A percentile compares a stretch with the other conserved stretches of the same genome.
These are phyloP conservation scores for Candida verbasci DNA, from an alignment of 805 yeast genomes.

Conservation along the genomic window DNA sequence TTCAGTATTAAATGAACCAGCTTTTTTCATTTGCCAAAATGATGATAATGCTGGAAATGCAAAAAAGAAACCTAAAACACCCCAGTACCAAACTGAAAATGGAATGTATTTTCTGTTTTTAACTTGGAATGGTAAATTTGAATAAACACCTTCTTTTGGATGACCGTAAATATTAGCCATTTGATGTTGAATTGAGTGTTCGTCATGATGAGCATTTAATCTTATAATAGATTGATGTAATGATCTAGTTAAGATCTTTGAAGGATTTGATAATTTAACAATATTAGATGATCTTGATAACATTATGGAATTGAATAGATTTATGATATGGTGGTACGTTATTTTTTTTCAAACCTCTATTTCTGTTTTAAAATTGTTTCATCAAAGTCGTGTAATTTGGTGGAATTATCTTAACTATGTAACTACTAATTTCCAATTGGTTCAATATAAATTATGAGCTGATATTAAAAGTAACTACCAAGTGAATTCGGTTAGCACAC, in stretches of 20 bases:
- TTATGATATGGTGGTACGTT: neutral
- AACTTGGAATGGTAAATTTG: constrained; percentile 91
- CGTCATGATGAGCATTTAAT: neutral
- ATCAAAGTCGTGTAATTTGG: too few species aligned
- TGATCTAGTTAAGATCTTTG: constrained; percentile 6
- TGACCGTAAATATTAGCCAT: constrained; percentile 33
- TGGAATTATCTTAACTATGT: too few species aligned
- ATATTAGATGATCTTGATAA: constrained; percentile 16
- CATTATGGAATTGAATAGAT: constrained; percentile 13
- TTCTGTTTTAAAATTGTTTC: neutral
- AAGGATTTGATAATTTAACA: neutral
- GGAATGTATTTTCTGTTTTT: constrained; percentile 85
- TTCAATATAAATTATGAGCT: neutral
- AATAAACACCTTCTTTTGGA: constrained; percentile 66
- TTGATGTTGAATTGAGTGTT: constrained; percentile 2
- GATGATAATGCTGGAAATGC: constrained; percentile 71
- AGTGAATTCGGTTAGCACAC: neutral
- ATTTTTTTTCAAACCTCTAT: too few species aligned
- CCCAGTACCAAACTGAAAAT: constrained; percentile 75
- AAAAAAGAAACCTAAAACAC: constrained; percentile 54
- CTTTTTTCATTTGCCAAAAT: constrained; percentile 81
- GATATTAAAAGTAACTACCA: neutral
- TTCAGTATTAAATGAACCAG: constrained; percentile 47
- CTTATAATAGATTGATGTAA: constrained; percentile 3
- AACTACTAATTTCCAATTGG: too few species aligned